These are phyloP conservation scores for Phytophthora palmivora DNA, from an alignment of 352 stramenopile species.

Conservation along the genomic window DNA sequence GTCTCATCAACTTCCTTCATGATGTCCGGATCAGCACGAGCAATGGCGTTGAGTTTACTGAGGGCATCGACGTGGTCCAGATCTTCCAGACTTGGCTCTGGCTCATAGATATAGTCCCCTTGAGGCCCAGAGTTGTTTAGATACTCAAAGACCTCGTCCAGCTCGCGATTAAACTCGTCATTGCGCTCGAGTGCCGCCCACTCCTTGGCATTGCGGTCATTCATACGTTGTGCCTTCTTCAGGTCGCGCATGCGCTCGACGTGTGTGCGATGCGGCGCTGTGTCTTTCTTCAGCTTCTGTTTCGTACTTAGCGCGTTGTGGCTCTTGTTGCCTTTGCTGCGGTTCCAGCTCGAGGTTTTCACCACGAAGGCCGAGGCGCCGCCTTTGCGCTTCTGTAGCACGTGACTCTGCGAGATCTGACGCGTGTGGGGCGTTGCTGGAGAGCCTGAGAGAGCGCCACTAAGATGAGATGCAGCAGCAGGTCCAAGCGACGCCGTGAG, in stretches of 20 bases:
- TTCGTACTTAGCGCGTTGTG: slow-evolving; percentile 52
- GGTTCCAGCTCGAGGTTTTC: slow-evolving; percentile 64
- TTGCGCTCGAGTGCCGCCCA: slow-evolving; percentile 70
- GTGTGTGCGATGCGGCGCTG: slow-evolving; percentile 62
- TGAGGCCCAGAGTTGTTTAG: slow-evolving; percentile 67
- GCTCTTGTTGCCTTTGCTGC: slow-evolving; percentile 51
- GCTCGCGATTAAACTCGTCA: slow-evolving; percentile 61
- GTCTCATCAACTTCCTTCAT: slow-evolving; percentile 50
- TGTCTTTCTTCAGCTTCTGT: slow-evolving; percentile 74
- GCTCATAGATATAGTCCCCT: slow-evolving; percentile 73
- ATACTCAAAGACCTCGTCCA: slow-evolving; percentile 78
- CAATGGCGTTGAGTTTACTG: slow-evolving; percentile 73
- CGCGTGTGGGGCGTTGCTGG: slow-evolving; percentile 3
- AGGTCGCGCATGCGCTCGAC: slow-evolving; percentile 56
- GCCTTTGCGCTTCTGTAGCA: slow-evolving; percentile 70
- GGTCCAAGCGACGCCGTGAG: slow-evolving; percentile 7
- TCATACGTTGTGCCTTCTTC: slow-evolving; percentile 44
- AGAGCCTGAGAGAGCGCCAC: slow-evolving; percentile 3
- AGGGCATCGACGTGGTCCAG: slow-evolving; percentile 73
- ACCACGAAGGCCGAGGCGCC: slow-evolving; percentile 70
- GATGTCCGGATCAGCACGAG: slow-evolving; percentile 48
- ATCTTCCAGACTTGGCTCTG: slow-evolving; percentile 65
- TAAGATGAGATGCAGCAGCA: slow-evolving; percentile 7
- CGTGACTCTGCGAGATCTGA: slow-evolving; percentile 47
- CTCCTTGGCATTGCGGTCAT: slow-evolving; percentile 54